Evolutionary conservation across 2,329 filamentous ascomycete genomes (phyloP).

Genomic region (Penicillium psychrosexuale): DNA sequence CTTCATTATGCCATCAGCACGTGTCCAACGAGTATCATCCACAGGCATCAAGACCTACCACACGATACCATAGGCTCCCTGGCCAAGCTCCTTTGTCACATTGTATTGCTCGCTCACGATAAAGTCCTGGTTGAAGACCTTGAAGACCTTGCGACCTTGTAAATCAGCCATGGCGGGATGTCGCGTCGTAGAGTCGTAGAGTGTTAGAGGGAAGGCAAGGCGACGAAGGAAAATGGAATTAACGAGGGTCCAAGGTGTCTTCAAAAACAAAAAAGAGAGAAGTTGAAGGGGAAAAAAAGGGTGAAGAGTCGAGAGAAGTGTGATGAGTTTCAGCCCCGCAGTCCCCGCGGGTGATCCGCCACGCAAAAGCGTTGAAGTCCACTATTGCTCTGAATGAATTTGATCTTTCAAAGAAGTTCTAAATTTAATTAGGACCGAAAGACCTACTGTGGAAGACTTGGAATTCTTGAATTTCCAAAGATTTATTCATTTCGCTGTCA

Average conservation of each 20-base stretch:
- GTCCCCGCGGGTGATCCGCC: slow-evolving; percentile 23
- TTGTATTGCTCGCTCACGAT: slow-evolving; percentile 97
- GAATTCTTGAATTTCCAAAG: neutral
- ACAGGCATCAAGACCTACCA: slow-evolving; percentile 59
- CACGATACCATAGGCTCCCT: slow-evolving; percentile 97
- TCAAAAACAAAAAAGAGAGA: slow-evolving; percentile 7
- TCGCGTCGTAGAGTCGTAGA: slow-evolving; percentile 2
- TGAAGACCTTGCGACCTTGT: slow-evolving; percentile 84
- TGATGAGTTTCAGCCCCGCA: slow-evolving; percentile 26
- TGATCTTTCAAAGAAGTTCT: neutral
- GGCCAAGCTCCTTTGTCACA: slow-evolving; percentile 96
- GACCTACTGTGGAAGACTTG: neutral
- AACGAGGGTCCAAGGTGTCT: neutral
- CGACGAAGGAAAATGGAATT: neutral
- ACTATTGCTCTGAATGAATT: neutral
- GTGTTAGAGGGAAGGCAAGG: neutral
- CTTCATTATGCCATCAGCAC: slow-evolving; percentile 45
- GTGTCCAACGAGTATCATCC: neutral
- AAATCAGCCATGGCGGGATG: slow-evolving; percentile 55
- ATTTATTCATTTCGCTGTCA: neutral
- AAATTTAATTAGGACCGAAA: neutral
- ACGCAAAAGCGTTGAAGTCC: slow-evolving; percentile 1
- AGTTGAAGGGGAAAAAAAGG: slow-evolving; percentile 12
- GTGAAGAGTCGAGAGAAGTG: slow-evolving; percentile 14
- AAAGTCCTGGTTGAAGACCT: slow-evolving; percentile 99